A percentile compares a stretch with the other conserved stretches of the same genome.
These are phyloP conservation scores for Beauveria scarabaeidicola DNA, from an alignment of 2,329 filamentous ascomycete genomes.

Conservation along the genomic window DNA sequence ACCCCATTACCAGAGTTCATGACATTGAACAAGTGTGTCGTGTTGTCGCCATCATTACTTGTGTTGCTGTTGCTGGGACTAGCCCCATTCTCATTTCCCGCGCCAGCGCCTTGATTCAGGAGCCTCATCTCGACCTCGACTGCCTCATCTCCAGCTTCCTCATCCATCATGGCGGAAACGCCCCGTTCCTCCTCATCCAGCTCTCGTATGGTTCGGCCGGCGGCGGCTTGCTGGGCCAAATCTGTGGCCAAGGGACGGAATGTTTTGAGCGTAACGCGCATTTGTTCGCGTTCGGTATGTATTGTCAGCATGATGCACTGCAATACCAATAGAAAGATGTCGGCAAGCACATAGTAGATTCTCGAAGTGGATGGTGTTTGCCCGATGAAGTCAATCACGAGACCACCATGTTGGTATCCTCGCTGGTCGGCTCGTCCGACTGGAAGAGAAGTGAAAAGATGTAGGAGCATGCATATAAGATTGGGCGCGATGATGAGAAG, in stretches of 20 bases:
- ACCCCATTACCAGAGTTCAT: slow-evolving; percentile 48
- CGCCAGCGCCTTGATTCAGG: slow-evolving; percentile 18
- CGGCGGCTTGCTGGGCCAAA: slow-evolving; percentile 19
- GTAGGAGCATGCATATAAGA: slow-evolving; percentile 50
- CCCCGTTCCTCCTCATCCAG: slow-evolving; percentile 50
- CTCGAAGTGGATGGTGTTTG: slow-evolving; percentile 53
- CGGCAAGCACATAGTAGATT: slow-evolving; percentile 45
- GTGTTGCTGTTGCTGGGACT: slow-evolving; percentile 15
- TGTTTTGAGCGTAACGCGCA: slow-evolving; percentile 40
- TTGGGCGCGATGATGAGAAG: slow-evolving; percentile 51
- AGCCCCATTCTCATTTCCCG: slow-evolving; percentile 17
- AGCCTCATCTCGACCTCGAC: slow-evolving; percentile 40
- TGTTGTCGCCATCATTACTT: slow-evolving; percentile 24
- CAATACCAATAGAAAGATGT: slow-evolving; percentile 45
- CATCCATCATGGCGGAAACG: slow-evolving; percentile 31
- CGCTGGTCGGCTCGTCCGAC: slow-evolving; percentile 51
- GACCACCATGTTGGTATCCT: slow-evolving; percentile 59
- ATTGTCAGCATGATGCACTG: slow-evolving; percentile 59
- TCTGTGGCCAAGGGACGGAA: slow-evolving; percentile 26
- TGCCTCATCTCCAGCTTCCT: slow-evolving; percentile 27
- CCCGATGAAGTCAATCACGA: slow-evolving; percentile 60
- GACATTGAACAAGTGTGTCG: slow-evolving; percentile 36
- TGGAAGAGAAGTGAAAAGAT: slow-evolving; percentile 47
- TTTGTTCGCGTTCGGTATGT: slow-evolving; percentile 49
- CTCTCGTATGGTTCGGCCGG: slow-evolving; percentile 34